Evolutionary conservation across 192 early-diverging fungal genomes (phyloP), one percentile per base, ranked within the genome.

Genomic region (Irineochytrium annulatum): DNA sequence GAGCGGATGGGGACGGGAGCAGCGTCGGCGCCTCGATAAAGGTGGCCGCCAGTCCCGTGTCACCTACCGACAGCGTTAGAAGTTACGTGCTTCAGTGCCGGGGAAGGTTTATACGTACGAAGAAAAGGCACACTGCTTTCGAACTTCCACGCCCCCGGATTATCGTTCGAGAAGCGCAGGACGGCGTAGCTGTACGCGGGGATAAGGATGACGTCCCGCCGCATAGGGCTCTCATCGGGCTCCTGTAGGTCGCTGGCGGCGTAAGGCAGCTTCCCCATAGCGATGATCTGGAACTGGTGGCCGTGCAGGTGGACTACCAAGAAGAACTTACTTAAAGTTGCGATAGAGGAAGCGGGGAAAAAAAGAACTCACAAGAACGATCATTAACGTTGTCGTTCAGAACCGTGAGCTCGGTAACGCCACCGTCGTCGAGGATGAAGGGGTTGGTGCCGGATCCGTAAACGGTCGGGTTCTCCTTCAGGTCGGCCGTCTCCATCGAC

Each of bases 231-330:
- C 49, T 27, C 19, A 27, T 14, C n/a, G 20, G 8, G 11, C 11
- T 51, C 49, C 19, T 6, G 20, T 6, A 14, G 13, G 11, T 56
- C 62, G 0, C 73, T 63, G 1, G 74, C 59, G 56, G 78, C 69
- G 62, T 85, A 87, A 1, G 62, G 49, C 19, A 75, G 80, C 17
- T 61, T 56, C 34, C 83, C 80, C 30, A 80, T 77, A 55, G 70
- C 84, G 35, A 91, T 78, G 43, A 93, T 71, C 63, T 91, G 86
- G 79, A 91, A 91, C 8, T 69, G 68, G 66, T 91, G 87, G 1
- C 89, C 89, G 63, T 93, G 91, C 28, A 91, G 67, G 73, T 93
- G 91, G 78, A 92, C 79, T 48, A 80, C 70, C 44, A 8, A 51
- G 20, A 8, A 8, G 28, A 51, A 27, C 13, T 41, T 13, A 41